Percentiles rank a stretch among this genome's conserved stretches.
These are phyloP conservation scores for Bromus sterilis DNA, from an alignment of 176 grass and related monocot genomes.

Conservation along the genomic window DNA sequence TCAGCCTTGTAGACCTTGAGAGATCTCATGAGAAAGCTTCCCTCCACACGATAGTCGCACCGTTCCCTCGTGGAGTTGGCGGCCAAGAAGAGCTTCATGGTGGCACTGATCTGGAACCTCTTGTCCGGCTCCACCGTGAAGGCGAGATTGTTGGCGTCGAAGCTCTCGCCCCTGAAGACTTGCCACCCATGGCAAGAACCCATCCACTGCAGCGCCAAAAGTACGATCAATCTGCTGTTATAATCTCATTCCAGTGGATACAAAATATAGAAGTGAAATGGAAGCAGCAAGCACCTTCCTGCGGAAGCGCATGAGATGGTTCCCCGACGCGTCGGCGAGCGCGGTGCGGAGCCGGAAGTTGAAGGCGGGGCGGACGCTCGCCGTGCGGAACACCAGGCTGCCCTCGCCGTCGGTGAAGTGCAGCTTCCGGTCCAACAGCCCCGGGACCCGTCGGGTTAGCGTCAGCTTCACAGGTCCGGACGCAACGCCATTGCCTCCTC, in stretches of 20 bases:
- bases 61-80: neutral
- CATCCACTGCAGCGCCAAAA: neutral
- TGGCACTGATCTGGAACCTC: neutral
- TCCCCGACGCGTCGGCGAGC: neutral
- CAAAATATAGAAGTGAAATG: neutral
- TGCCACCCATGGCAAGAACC: neutral
- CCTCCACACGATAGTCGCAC: neutral
- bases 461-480: neutral
- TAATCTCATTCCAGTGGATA: neutral
- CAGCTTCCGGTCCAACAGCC: neutral
- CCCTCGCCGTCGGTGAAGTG: neutral
- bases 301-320: neutral
- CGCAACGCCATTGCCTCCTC: too few relatives aligned
- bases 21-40: neutral
- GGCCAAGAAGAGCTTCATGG: neutral
- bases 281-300: neutral
- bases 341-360: neutral
- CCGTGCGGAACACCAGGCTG: neutral
- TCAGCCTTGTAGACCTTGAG: neutral
- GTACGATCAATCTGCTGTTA: too few relatives aligned
- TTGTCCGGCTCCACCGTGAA: neutral
- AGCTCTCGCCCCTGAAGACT: neutral
- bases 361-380: neutral
- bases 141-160: neutral
- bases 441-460: neutral